phyloP scores from a whole-genome alignment of 352 stramenopile species.

The Peronospora tabacina region DNA sequence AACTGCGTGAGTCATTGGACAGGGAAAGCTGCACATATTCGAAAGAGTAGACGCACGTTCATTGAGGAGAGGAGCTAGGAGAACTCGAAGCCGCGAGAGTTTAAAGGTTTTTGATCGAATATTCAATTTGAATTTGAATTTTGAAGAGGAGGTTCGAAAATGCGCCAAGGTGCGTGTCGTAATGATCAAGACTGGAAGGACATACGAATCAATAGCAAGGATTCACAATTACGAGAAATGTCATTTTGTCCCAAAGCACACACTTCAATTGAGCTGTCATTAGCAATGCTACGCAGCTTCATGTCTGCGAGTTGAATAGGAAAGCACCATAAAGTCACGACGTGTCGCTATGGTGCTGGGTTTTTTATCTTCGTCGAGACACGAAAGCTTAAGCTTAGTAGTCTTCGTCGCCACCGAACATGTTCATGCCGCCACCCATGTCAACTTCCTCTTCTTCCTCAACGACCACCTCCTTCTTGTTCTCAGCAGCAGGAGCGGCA shows the following conservation, averaged over 20 bases:
- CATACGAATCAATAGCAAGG: no score
- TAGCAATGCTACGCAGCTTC: background rate
- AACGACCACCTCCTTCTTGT: constrained; percentile 51
- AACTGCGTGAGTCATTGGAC: constrained; percentile 3
- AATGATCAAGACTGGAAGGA: background rate
- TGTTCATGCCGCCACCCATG: constrained; percentile 83
- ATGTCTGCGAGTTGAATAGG: background rate
- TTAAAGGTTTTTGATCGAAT: constrained; percentile 8
- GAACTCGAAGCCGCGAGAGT: no score
- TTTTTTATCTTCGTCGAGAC: background rate
- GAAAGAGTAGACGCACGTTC: constrained; percentile 8
- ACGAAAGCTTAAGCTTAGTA: constrained; percentile 47
- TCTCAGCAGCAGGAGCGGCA: constrained; percentile 55
- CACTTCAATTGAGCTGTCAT: constrained; percentile 20
- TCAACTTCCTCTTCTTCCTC: constrained; percentile 81
- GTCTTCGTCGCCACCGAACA: constrained; percentile 67
- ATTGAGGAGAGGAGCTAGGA: constrained; percentile 2
- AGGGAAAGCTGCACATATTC: background rate
- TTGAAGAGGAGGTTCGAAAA: background rate
- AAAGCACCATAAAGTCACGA: constrained; percentile 2
- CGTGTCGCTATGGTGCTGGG: background rate
- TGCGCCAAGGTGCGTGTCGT: background rate
- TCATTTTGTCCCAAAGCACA: constrained; percentile 16
- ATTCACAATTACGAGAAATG: no score
- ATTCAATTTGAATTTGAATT: constrained; percentile 35